Percentiles rank a stretch among this genome's conserved stretches.
Conservation (phyloP, 225 moss, liverwort and hornwort species). For the Anthoceros angustus region DNA sequence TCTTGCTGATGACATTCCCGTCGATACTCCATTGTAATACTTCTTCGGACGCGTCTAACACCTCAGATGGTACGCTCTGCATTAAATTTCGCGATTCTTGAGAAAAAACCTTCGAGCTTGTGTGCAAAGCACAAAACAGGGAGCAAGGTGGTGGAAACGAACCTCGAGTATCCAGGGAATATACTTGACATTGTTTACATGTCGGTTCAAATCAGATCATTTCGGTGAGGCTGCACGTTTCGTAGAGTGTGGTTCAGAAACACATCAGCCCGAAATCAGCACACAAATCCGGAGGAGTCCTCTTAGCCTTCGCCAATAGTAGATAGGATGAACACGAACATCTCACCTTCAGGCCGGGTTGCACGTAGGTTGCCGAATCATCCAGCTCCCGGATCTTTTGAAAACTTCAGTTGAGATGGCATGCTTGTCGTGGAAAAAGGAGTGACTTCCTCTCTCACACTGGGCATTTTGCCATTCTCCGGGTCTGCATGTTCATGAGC, state of each 20-base stretch:
- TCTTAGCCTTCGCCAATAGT: background rate
- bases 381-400: background rate
- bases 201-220: slow-evolving; percentile 7
- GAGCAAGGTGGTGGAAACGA: background rate
- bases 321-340: no score
- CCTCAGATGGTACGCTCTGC: slow-evolving; percentile 71
- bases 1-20: slow-evolving; percentile 69
- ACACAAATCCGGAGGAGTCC: no score
- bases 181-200: slow-evolving; percentile 33
- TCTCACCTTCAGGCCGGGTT: background rate
- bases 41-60: slow-evolving; percentile 56
- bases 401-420: slow-evolving; percentile 15
- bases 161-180: slow-evolving; percentile 95
- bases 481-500: slow-evolving; percentile 52
- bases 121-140: background rate
- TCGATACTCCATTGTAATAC: slow-evolving; percentile 73
- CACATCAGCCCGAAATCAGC: no score
- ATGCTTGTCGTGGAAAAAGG: slow-evolving; percentile 35
- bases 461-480: slow-evolving; percentile 46
- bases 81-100: background rate
- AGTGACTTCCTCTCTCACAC: slow-evolving; percentile 40
- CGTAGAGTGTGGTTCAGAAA: no score
- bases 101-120: background rate
- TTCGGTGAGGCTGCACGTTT: background rate
- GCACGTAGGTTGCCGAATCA: background rate